These are phyloP conservation scores for Fusarium xylarioides DNA, from an alignment of 2,329 filamentous ascomycete genomes.

Conservation along the genomic window DNA sequence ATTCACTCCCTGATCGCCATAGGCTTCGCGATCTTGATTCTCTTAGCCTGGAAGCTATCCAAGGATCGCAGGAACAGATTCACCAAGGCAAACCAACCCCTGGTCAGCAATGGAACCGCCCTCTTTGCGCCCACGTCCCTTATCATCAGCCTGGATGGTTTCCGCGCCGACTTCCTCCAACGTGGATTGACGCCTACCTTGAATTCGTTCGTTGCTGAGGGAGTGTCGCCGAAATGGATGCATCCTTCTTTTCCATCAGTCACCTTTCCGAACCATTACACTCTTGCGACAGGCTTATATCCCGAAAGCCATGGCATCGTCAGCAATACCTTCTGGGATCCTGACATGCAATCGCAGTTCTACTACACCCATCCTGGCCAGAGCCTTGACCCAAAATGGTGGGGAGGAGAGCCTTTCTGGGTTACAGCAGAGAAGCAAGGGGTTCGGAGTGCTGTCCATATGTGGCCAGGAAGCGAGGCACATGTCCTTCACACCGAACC, in stretches of 20 bases:
- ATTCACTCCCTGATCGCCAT: constrained; percentile 62
- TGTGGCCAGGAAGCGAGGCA: constrained; percentile 98
- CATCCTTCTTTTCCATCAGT: constrained; percentile 93
- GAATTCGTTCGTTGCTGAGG: constrained; percentile 79
- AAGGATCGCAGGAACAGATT: constrained; percentile 51
- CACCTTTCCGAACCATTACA: constrained; percentile 97
- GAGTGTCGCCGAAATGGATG: constrained; percentile 93
- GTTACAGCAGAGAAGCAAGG: constrained; percentile 87
- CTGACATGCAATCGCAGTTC: constrained; percentile 78
- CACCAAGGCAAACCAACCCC: constrained; percentile 40
- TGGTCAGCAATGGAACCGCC: constrained; percentile 83
- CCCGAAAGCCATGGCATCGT: constrained; percentile 94
- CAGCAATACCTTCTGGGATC: constrained; percentile 95
- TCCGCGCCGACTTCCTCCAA: constrained; percentile 91
- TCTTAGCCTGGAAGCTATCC: constrained; percentile 68
- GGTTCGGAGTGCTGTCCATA: constrained; percentile 84
- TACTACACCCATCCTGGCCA: constrained; percentile 81
- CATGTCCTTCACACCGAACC: constrained; percentile 80
- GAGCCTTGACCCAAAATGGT: constrained; percentile 90
- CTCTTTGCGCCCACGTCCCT: constrained; percentile 92
- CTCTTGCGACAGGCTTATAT: constrained; percentile 88
- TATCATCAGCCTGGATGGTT: constrained; percentile 92
- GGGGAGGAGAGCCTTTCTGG: constrained; percentile 95
- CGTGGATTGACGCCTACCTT: constrained; percentile 85
- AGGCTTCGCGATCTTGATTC: constrained; percentile 64